These are phyloP conservation scores for Mortierella claussenii DNA, from an alignment of 192 early-diverging fungal species.

Conservation along the genomic window DNA sequence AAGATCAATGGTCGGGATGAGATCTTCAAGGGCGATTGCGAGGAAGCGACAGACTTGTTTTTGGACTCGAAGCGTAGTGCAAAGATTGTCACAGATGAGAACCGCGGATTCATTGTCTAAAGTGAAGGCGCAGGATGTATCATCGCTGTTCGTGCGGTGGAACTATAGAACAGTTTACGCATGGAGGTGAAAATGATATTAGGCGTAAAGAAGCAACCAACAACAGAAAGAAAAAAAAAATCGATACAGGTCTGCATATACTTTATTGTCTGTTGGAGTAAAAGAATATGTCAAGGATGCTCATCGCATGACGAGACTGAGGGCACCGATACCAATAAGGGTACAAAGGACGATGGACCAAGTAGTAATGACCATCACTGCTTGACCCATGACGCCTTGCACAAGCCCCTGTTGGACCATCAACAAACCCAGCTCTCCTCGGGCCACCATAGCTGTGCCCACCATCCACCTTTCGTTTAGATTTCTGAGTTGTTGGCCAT, in stretches of 20 bases:
- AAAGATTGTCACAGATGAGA: slow-evolving; percentile 69
- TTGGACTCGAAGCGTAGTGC: slow-evolving; percentile 88
- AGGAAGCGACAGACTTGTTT: slow-evolving; percentile 88
- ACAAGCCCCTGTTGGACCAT: slow-evolving; percentile 38
- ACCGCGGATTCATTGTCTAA: slow-evolving; percentile 45
- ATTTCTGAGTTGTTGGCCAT: neutral
- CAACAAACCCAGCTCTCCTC: slow-evolving; percentile 42
- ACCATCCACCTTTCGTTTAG: slow-evolving; percentile 32
- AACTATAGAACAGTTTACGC: too few relatives aligned
- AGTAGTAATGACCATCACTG: slow-evolving; percentile 40
- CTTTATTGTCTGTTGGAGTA: too few relatives aligned
- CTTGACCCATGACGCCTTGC: slow-evolving; percentile 32
- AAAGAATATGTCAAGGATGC: neutral
- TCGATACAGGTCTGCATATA: neutral
- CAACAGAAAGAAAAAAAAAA: too few relatives aligned
- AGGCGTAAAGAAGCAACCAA: too few relatives aligned
- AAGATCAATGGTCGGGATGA: slow-evolving; percentile 85
- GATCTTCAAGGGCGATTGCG: slow-evolving; percentile 87
- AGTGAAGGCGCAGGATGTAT: neutral
- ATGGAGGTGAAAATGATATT: too few relatives aligned
- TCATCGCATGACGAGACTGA: slow-evolving; percentile 14
- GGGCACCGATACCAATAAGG: slow-evolving; percentile 22
- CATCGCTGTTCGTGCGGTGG: too few relatives aligned
- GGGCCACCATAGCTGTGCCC: slow-evolving; percentile 49
- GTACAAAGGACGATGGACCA: slow-evolving; percentile 41